Evolutionary conservation across 768 basidiomycete species (phyloP).

Genomic region (Suillus clintonianus): DNA sequence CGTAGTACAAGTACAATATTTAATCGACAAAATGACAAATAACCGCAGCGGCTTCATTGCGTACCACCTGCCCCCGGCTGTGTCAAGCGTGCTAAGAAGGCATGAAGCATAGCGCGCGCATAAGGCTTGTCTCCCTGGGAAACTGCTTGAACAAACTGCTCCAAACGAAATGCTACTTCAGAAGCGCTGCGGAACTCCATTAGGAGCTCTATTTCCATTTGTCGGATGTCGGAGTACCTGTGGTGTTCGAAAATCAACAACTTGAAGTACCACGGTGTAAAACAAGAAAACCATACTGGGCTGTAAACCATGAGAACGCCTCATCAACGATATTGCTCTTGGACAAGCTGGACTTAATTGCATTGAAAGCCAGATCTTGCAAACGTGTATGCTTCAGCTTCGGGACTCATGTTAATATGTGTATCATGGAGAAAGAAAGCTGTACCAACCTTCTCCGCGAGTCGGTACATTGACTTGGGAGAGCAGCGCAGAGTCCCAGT

Average conservation of each 20-base stretch:
- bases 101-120: neutral
- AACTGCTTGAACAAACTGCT: neutral
- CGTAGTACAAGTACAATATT: neutral
- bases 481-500: constrained; percentile 21
- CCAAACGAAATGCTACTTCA: neutral
- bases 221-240: constrained; percentile 19
- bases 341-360: constrained; percentile 24
- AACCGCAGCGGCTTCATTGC: neutral
- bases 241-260: constrained; percentile 2
- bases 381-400: neutral
- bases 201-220: neutral
- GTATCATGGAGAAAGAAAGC: neutral
- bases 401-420: neutral
- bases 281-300: constrained; percentile 15
- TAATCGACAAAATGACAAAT: neutral
- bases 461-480: constrained; percentile 41
- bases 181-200: neutral
- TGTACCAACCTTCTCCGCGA: constrained; percentile 25
- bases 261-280: neutral
- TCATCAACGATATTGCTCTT: constrained; percentile 29
- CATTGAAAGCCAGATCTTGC: constrained; percentile 13
- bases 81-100: neutral
- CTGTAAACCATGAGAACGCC: constrained; percentile 31
- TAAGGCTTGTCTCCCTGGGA: neutral
- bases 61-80: neutral